Conservation (phyloP, 2,329 filamentous ascomycete species). For the Pseudocercospora pini-densiflorae region DNA sequence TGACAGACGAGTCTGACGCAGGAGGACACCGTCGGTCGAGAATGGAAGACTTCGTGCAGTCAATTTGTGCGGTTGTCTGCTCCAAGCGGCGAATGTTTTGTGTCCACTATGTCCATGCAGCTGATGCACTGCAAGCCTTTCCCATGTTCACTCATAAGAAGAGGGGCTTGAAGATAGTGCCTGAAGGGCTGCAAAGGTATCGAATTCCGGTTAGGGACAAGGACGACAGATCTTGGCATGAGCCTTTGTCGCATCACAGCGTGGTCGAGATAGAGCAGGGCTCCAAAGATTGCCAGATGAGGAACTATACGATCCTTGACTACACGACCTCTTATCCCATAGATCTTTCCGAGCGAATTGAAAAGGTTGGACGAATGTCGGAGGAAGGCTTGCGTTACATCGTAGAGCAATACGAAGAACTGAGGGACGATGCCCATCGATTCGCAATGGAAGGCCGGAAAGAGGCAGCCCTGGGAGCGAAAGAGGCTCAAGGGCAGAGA, state of each 20-base stretch:
- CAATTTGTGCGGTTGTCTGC: background rate
- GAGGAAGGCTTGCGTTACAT: background rate
- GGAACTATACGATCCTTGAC: background rate
- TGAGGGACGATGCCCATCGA: background rate
- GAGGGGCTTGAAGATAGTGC: background rate
- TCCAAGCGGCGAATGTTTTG: slow-evolving; percentile 2
- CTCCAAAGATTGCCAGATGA: background rate
- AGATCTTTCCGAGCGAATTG: background rate
- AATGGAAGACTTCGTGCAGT: background rate
- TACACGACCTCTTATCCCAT: background rate
- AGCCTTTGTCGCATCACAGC: background rate
- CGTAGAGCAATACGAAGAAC: background rate
- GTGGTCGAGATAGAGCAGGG: background rate
- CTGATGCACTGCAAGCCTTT: background rate
- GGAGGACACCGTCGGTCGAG: background rate
- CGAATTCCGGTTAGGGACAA: background rate
- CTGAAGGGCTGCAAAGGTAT: background rate
- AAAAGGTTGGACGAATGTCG: background rate
- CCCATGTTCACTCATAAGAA: background rate
- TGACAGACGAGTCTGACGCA: too few species aligned
- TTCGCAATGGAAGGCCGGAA: background rate
- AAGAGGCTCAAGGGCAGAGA: too few species aligned
- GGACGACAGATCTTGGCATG: background rate
- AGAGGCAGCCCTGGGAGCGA: background rate
- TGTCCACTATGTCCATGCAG: background rate